Evolutionary conservation across 169 alveolate genomes (phyloP), one percentile per base, ranked within the genome.

Genomic region (Plasmodium knowlesi): DNA sequence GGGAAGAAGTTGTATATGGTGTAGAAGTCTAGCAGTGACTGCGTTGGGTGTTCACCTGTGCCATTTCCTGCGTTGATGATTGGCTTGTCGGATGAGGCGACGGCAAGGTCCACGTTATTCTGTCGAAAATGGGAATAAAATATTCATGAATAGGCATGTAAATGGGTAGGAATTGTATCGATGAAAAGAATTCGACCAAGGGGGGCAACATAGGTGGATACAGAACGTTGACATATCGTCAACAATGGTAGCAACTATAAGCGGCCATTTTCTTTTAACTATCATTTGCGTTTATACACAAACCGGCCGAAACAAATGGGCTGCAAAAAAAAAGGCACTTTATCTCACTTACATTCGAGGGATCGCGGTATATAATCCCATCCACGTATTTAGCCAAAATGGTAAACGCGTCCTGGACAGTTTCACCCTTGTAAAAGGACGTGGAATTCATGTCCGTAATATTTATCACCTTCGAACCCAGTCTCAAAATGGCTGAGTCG

Each of bases 51-150:
- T 90, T 97, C 98, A 4, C 98, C 98, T 4, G 96, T 71, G 39
- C 98, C 98, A 73, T 96, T 97, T 30, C 98, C 98, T 3, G 97
- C 98, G 53, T 97, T 97, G 91, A 97, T 96, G 83, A 97, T 93
- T 61, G 98, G 97, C 12, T 96, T 96, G 61, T 32, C 71, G 28
- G 96, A 92, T 3, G 90, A 43, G 53, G 37, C 57, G 39, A 92
- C 88, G 37, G 95, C 95, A 16, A 84, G 41, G 39, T 79, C 95
- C 5, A 93, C 82, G 76, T 93, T 74, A 9, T 83, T 74, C 95
- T 95, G 74, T 73, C n/a, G 76, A 41, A 73, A 53, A 25, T 4
- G 28, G 54, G 22, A 74, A n/a, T 19, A 32, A 74, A 74, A 3
- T 39, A 39, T 32, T 73, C 19, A 74, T 74, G 54, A 74, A 8